These are phyloP conservation scores for Marchantia paleacea DNA, from an alignment of 225 moss, liverwort and hornwort species.

Conservation along the genomic window DNA sequence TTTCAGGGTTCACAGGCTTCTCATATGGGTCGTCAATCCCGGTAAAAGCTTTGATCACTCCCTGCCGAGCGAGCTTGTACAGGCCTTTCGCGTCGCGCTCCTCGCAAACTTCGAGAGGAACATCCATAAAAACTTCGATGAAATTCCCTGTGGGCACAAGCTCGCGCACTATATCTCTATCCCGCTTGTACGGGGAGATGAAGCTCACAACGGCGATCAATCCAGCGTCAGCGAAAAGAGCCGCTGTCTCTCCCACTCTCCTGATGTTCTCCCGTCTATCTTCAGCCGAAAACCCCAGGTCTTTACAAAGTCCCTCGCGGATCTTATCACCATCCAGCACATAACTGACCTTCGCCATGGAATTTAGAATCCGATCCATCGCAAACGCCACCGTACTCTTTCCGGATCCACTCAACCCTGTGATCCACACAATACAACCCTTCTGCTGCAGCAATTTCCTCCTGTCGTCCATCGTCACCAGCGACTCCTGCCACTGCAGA, in stretches of 20 bases:
- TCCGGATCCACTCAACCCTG: slow-evolving; percentile 59
- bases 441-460: slow-evolving; percentile 46
- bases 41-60: slow-evolving; percentile 63
- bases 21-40: slow-evolving; percentile 68
- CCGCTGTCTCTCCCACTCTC: slow-evolving; percentile 62
- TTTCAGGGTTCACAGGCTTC: slow-evolving; percentile 45
- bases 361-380: slow-evolving; percentile 50
- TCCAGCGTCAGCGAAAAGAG: slow-evolving; percentile 60
- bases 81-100: slow-evolving; percentile 56
- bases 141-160: slow-evolving; percentile 48
- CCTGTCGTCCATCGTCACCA: slow-evolving; percentile 46
- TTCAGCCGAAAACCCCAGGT: slow-evolving; percentile 52
- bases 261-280: slow-evolving; percentile 64
- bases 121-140: slow-evolving; percentile 68
- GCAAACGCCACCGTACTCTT: slow-evolving; percentile 64
- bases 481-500: slow-evolving; percentile 47
- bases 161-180: slow-evolving; percentile 50
- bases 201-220: slow-evolving; percentile 64
- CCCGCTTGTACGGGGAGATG: slow-evolving; percentile 60
- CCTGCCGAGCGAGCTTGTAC: slow-evolving; percentile 67
- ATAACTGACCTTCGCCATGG: slow-evolving; percentile 54
- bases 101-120: slow-evolving; percentile 59
- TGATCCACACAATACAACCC: slow-evolving; percentile 71
- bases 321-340: slow-evolving; percentile 69
- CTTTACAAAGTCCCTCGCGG: slow-evolving; percentile 59